phyloP scores from a whole-genome alignment of 2,329 filamentous ascomycete species.

The Pseudogymnoascus sp. region DNA sequence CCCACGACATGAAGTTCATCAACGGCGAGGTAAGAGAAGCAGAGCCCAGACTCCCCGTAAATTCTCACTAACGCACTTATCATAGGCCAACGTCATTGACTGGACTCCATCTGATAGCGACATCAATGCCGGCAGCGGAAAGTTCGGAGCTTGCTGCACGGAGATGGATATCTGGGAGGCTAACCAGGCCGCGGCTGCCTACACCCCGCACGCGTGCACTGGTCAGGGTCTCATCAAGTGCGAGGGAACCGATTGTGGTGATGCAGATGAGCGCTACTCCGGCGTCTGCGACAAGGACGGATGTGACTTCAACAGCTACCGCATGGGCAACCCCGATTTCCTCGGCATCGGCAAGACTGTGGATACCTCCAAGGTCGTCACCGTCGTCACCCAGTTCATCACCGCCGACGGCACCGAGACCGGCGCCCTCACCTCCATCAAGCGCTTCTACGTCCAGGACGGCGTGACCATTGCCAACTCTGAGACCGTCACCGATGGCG shows the following conservation, averaged over 20 bases:
- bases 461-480: slow-evolving; percentile 43
- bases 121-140: slow-evolving; percentile 40
- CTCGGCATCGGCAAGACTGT: slow-evolving; percentile 46
- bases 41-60: slow-evolving; percentile 25
- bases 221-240: slow-evolving; percentile 35
- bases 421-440: slow-evolving; percentile 42
- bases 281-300: slow-evolving; percentile 53
- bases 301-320: slow-evolving; percentile 55
- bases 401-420: slow-evolving; percentile 35
- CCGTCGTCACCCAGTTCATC: slow-evolving; percentile 52
- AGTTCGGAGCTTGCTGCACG: slow-evolving; percentile 50
- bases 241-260: slow-evolving; percentile 31
- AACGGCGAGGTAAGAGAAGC: slow-evolving; percentile 33
- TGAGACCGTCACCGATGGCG: slow-evolving; percentile 33
- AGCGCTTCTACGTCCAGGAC: slow-evolving; percentile 45
- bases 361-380: slow-evolving; percentile 44
- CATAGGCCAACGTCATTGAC: slow-evolving; percentile 40
- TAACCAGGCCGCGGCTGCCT: slow-evolving; percentile 46
- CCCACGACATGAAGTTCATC: slow-evolving; percentile 40
- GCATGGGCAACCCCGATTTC: slow-evolving; percentile 47
- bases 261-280: slow-evolving; percentile 36
- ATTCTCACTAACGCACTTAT: slow-evolving; percentile 18
- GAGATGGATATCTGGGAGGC: slow-evolving; percentile 60
- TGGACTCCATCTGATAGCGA: slow-evolving; percentile 38
- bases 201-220: slow-evolving; percentile 47